These are phyloP conservation scores for Yamadazyma trypodendri DNA, from an alignment of 1,139 yeast species.

Conservation along the genomic window DNA sequence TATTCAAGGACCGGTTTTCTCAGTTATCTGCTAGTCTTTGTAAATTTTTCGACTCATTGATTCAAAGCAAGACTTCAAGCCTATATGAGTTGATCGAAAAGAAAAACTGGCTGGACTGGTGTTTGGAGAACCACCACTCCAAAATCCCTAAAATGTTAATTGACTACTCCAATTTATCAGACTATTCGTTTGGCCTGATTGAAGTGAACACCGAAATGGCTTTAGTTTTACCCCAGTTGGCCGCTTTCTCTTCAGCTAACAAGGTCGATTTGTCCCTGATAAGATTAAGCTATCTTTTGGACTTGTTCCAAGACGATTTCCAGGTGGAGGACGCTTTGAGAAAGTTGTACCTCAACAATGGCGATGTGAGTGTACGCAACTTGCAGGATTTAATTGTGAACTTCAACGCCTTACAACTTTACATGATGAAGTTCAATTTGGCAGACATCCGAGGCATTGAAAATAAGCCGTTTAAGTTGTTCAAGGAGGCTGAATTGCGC, in stretches of 20 bases:
- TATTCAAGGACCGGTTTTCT: constrained; percentile 9
- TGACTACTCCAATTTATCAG: constrained; percentile 16
- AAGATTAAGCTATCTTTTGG: constrained; percentile 12
- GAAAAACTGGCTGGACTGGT: constrained; percentile 19
- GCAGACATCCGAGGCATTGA: constrained; percentile 7
- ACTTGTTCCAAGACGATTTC: constrained; percentile 9
- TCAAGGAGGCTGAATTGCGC: constrained; percentile 8
- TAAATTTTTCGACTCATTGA: constrained; percentile 10
- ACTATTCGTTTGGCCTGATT: constrained; percentile 12
- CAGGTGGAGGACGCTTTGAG: constrained; percentile 8
- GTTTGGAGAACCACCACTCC: constrained; percentile 12
- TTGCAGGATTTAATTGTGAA: constrained; percentile 11
- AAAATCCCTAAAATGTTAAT: constrained; percentile 10
- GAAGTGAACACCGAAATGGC: constrained; percentile 14
- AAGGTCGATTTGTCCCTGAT: constrained; percentile 12
- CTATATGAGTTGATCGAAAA: constrained; percentile 11
- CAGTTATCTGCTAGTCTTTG: constrained; percentile 4
- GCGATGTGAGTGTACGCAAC: constrained; percentile 13
- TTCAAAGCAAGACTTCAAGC: constrained; percentile 10
- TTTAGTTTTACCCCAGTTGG: constrained; percentile 10
- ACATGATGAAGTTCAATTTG: constrained; percentile 11
- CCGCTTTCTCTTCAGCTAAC: constrained; percentile 11
- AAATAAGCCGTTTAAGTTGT: constrained; percentile 11
- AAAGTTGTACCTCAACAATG: constrained; percentile 12
- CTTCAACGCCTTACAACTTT: constrained; percentile 11